These are phyloP conservation scores for Fusarium pseudonygamai DNA, from an alignment of 2,329 filamentous ascomycete species.

Conservation along the genomic window DNA sequence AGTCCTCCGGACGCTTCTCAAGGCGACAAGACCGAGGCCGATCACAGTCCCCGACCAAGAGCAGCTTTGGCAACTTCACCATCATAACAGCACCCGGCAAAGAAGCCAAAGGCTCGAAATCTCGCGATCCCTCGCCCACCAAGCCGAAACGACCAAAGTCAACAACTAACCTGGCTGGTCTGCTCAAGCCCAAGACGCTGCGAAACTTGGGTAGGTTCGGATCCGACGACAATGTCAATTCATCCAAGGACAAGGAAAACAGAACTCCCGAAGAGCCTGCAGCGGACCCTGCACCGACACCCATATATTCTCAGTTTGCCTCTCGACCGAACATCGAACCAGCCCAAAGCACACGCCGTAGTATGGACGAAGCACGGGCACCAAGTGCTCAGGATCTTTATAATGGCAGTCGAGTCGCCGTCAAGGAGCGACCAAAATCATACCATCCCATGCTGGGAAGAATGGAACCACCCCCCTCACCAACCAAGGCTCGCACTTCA, in stretches of 20 bases:
- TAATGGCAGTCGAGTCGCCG: conserved; percentile 29
- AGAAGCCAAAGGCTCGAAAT: conserved; percentile 54
- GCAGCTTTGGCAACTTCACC: conserved; percentile 51
- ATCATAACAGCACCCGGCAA: conserved; percentile 54
- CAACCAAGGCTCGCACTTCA: conserved; percentile 34
- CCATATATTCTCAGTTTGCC: conserved; percentile 82
- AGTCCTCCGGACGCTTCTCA: conserved; percentile 51
- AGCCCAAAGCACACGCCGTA: conserved; percentile 33
- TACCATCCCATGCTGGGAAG: conserved; percentile 51
- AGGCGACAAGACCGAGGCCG: conserved; percentile 50
- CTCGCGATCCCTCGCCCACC: conserved; percentile 60
- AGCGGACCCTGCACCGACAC: conserved; percentile 58
- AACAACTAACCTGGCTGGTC: conserved; percentile 78
- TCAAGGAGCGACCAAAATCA: conserved; percentile 61
- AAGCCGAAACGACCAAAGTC: conserved; percentile 85
- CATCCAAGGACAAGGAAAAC: conserved; percentile 83
- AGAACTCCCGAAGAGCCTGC: conserved; percentile 62
- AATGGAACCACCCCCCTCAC: conserved; percentile 37
- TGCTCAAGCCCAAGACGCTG: conserved; percentile 80
- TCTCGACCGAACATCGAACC: conserved; percentile 40
- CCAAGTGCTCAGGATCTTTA: conserved; percentile 33
- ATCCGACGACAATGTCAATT: conserved; percentile 61
- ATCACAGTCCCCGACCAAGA: conserved; percentile 58
- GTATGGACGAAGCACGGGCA: conserved; percentile 38
- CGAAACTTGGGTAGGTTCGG: conserved; percentile 69